Conservation (phyloP, 768 basidiomycete species). For the Zangia roseola region DNA sequence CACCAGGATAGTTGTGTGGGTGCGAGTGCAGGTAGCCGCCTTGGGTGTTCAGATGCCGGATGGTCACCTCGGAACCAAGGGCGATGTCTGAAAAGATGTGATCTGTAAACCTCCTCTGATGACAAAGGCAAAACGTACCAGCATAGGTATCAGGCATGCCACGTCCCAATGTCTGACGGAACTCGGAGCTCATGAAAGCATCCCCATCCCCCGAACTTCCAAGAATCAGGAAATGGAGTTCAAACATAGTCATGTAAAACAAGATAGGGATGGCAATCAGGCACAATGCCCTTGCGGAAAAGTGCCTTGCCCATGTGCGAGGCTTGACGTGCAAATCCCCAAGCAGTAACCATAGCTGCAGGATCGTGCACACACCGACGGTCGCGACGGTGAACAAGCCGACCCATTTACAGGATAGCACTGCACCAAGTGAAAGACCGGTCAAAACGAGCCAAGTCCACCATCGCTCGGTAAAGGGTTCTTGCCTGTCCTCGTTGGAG, state of each 20-base stretch:
- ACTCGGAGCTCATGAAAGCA: conserved; percentile 99
- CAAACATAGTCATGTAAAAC: conserved; percentile 98
- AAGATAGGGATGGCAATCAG: conserved; percentile 79
- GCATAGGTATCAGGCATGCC: conserved; percentile 94
- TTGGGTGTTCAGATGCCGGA: conserved; percentile 94
- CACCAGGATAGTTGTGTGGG: conserved; percentile 82
- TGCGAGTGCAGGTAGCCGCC: conserved; percentile 99
- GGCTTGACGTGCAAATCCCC: conserved; percentile 83
- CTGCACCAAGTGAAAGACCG: conserved; percentile 88
- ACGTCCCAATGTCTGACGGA: conserved; percentile 89
- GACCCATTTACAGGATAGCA: conserved; percentile 96
- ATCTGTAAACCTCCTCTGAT: not conserved
- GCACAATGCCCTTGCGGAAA: conserved; percentile 85
- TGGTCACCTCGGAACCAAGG: conserved; percentile 75
- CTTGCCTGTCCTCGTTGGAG: conserved; percentile 83
- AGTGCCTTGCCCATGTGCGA: conserved; percentile 76
- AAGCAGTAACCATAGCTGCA: conserved; percentile 86
- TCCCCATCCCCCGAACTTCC: conserved; percentile 94
- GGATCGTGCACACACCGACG: conserved; percentile 78
- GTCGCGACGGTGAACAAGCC: conserved; percentile 98
- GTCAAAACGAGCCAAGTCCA: conserved; percentile 91
- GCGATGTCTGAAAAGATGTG: conserved; percentile 61
- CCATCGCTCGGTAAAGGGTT: conserved; percentile 84
- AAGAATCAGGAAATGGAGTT: conserved; percentile 89
- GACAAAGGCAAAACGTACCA: conserved; percentile 48